Base-by-base conservation (phyloP, 768 basidiomycete species). In the Hericium erinaceus region DNA sequence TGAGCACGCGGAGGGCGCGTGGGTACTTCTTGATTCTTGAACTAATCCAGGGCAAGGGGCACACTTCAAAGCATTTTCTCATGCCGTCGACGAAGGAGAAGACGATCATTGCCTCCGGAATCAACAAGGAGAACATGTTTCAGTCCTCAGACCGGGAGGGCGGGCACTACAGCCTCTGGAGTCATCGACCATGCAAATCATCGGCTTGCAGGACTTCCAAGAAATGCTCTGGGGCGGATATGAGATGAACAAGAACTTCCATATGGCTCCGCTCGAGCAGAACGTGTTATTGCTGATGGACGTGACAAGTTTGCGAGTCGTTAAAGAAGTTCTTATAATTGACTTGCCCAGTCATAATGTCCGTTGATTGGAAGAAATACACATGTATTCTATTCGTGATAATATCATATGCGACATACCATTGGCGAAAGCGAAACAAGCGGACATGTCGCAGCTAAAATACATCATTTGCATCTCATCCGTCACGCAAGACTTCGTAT, bases 111-210 rank as follows among this genome's bases (percentile, higher is more conserved):
- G 83, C 79, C 2, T 99, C 98, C 67, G 97, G 95, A 41, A 99
- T 98, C 67, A 78, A 87, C 49, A 71, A 84, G 60, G 80, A 80
- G 64, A 98, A 98, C 76, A 99, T 99, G 95, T 99, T 99, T 83
- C 85, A 89, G 69, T 98, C 98, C 83, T 99, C 95, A 95, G 97
- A 98, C 73, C 98, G 95, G 97, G 97, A 98, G 61, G 95, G 97
- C 61, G 97, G 97, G 26, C 84, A 95, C 61, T 99, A 99, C 81
- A 93, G 89, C 65, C 78, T 99, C 62, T 98, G 97, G 95, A 94
- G 92, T 61, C 98, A 58, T 90, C 91, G 48, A 98, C 98, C 72
- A 89, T 91, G 40, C 76, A 98, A 52, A 87, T 85, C 49, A 89
- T 98, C 65, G 97, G 97, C 3, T 97, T 84, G 69, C 89, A 97